Conservation (phyloP, 768 basidiomycete species). For the Termitomyces sp. region DNA sequence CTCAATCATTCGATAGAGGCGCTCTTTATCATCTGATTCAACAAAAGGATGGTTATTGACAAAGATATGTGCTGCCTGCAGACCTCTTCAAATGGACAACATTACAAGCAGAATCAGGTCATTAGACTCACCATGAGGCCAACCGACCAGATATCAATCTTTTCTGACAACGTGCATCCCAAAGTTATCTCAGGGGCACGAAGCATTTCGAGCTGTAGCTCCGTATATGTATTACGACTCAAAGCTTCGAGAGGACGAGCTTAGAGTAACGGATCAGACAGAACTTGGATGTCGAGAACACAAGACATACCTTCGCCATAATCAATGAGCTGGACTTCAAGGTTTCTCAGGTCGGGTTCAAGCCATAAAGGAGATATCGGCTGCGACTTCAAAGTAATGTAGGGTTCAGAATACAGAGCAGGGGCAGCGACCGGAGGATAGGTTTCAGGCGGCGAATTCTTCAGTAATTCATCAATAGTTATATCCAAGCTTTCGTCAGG, state of each 20-base stretch:
- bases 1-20: background rate
- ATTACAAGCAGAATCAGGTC: background rate
- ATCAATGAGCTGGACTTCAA: background rate
- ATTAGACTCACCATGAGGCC: background rate
- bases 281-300: background rate
- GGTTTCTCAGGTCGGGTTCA: background rate
- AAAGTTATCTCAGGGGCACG: background rate
- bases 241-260: background rate
- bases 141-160: slow-evolving; percentile 2
- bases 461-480: background rate
- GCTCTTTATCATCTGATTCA: background rate
- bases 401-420: background rate
- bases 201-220: background rate
- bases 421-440: background rate
- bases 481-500: background rate
- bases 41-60: background rate
- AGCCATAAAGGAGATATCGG: background rate
- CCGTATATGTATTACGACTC: background rate
- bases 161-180: background rate
- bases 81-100: background rate
- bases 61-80: background rate
- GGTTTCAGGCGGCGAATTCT: background rate
- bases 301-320: background rate
- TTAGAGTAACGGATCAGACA: background rate
- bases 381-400: background rate